A percentile compares a stretch with the other conserved stretches of the same genome.
Evolutionary conservation across 2,329 filamentous ascomycete species (phyloP).

Genomic region (Malbranchea zuffiana): DNA sequence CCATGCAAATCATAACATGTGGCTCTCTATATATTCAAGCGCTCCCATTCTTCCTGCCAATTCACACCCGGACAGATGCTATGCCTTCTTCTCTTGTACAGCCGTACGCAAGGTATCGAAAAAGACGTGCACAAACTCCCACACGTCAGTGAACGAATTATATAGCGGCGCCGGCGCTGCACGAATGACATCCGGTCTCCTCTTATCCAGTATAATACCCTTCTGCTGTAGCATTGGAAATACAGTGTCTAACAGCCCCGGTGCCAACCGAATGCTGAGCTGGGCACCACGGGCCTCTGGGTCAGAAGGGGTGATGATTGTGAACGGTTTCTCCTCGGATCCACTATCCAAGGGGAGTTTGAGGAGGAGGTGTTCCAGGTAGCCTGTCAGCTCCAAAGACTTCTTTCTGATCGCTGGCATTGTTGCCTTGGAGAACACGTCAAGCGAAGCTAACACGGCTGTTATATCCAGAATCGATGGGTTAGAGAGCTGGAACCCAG

Average conservation of each 20-base stretch:
- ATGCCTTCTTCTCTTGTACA: background rate
- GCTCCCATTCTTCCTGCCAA: no score
- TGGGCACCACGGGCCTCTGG: constrained; percentile 64
- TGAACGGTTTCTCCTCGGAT: constrained; percentile 37
- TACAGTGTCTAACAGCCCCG: constrained; percentile 60
- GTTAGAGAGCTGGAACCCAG: constrained; percentile 77
- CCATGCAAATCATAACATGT: no score
- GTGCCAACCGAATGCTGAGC: constrained; percentile 58
- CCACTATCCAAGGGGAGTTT: constrained; percentile 19
- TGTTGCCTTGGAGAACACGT: constrained; percentile 59
- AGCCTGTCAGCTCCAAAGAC: constrained; percentile 62
- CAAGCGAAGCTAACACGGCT: constrained; percentile 60
- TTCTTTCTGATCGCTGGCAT: constrained; percentile 61
- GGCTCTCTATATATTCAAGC: no score
- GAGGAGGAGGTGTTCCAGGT: constrained; percentile 58
- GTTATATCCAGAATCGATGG: constrained; percentile 68
- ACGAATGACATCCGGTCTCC: constrained; percentile 74
- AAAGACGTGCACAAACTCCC: constrained; percentile 48
- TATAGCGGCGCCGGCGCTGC: constrained; percentile 78
- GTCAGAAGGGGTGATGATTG: constrained; percentile 58
- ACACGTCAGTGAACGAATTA: constrained; percentile 67
- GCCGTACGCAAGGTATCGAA: constrained; percentile 37
- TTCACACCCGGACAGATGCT: no score
- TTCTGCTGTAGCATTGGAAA: constrained; percentile 52
- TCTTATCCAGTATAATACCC: constrained; percentile 69